Percentiles rank a stretch among this genome's conserved stretches.
These are phyloP conservation scores for Schizonepeta tenuifolia DNA, from an alignment of 257 asterid species.

Conservation along the genomic window DNA sequence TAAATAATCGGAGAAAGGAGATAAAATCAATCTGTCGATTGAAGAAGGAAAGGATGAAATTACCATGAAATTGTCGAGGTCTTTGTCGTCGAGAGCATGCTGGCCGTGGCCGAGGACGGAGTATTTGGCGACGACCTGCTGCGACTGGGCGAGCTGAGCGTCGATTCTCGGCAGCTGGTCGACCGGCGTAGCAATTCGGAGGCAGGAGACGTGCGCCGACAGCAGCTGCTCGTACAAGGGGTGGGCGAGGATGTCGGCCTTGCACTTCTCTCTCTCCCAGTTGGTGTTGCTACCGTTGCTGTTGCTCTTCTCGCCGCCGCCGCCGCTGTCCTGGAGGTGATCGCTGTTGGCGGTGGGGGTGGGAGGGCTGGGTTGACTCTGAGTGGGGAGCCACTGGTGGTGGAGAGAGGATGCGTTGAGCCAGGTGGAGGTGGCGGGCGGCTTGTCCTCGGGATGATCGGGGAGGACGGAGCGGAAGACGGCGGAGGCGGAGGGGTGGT, in stretches of 20 bases:
- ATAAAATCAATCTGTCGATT: neutral
- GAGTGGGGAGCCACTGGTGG: constrained; percentile 58
- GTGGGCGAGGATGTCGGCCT: constrained; percentile 80
- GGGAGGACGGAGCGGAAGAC: constrained; percentile 49
- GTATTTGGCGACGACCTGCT: constrained; percentile 83
- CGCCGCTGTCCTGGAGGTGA: constrained; percentile 47
- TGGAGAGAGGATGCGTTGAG: constrained; percentile 44
- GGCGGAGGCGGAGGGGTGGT: constrained; percentile 35
- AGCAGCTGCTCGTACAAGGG: constrained; percentile 85
- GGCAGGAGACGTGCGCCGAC: constrained; percentile 91
- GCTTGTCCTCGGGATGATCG: constrained; percentile 48
- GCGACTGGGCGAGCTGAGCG: constrained; percentile 93
- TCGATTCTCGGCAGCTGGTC: constrained; percentile 98
- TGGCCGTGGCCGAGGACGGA: constrained; percentile 70
- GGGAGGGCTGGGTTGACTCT: constrained; percentile 46
- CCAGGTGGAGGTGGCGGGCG: constrained; percentile 44
- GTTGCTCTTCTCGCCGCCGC: constrained; percentile 33
- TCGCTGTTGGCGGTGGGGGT: constrained; percentile 41
- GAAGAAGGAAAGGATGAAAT: neutral
- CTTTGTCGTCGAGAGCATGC: constrained; percentile 69
- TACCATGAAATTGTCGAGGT: constrained; percentile 98
- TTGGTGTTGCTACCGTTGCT: constrained; percentile 38
- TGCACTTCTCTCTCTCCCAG: constrained; percentile 90
- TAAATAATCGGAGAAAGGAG: constrained; percentile 1
- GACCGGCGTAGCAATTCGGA: constrained; percentile 95